Evolutionary conservation across 1,284 basidiomycete species (phyloP), one percentile per base, ranked within the genome.

Genomic region (Termitomyces sp.): DNA sequence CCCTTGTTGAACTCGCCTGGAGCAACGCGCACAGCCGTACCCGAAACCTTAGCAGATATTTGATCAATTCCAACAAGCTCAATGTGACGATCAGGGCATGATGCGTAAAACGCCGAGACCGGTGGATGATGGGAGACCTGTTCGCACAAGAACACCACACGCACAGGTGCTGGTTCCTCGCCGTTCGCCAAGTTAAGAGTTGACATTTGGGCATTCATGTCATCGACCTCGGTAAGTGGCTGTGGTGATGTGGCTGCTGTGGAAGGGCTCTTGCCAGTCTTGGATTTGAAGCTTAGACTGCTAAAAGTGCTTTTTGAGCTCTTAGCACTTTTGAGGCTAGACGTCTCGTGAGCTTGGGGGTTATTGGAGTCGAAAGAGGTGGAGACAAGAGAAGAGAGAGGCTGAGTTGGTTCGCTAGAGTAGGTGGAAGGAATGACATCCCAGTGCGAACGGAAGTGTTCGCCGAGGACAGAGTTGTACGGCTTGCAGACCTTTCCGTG

Each of bases 61-160:
- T 99, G 97, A 73, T 99, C 96, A 47, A 93, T 76, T 6, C 91
- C 90, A 26, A 73, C 72, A 63, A 91, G 75, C 62, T 90, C 84
- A 43, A 93, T 66, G n/a, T 80, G 78, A 21, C 83, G 80, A 49
- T 81, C 73, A 0, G 91, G 91, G 66, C 90, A 93, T 10, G 71
- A 64, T n/a, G 90, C 90, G 60, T 84, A 86, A 66, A 88, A 97
- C 1, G 91, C 87, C 0, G 93, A 97, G 39, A 98, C 83, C 1
- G 96, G 96, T 0, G 96, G 97, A 64, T 99, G 96, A 71, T 99
- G 96, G 8, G 92, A 97, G 39, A 97, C 86, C 71, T 96, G 93
- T 57, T 76, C 73, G 8, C 73, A 74, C 4, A 74, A 59, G 54
- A 66, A 76, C 2, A 81, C 80, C 39, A 93, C 80, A 10, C 88